Base-by-base conservation (phyloP, 768 basidiomycete species). In the Pleurotus ostreatus region DNA sequence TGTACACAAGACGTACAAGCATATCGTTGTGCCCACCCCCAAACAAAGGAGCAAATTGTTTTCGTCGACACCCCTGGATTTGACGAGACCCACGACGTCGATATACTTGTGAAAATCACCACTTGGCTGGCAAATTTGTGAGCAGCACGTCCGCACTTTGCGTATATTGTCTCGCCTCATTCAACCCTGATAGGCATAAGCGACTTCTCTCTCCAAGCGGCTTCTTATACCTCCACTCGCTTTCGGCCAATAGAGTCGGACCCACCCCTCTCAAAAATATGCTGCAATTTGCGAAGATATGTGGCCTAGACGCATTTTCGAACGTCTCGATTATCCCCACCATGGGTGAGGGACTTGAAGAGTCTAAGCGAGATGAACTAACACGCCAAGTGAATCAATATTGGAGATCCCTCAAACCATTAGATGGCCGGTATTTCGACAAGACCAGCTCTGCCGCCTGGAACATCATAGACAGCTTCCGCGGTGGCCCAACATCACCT, bases 321-420 rank as follows among this genome's bases (percentile, higher is more conserved):
- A 78, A 79, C 53, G 75, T 81, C 46, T 70, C 77, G 41, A 67
- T 82, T 53, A 72, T 71, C 39, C 77, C 80, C 51, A 81, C 74
- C 7, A 80, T 74, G 73, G 80, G 78, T 76, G 69, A 65, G 9
- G 68, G 69, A 48, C 72, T 76, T 47, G 49, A 52, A 48, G 7
- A 23, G 12, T 46, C 26, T 39, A 49, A 58, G 52, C 13, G 6
- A 30, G 15, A 16, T 26, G 40, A 51, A 18, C 46, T 51, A 39
- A 7, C 20, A 12, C 37, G 25, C 15, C 20, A 49, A 5, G 40
- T 34, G 13, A 18, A 25, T 6, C 39, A 13, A 22, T 59, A 59
- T 30, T 59, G 59, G 59, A 30, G 30, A 8, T 16, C 18, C 7
- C 46, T 56, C 38, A 34, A 53, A 13, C 34, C 7, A 1, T 6